These are phyloP conservation scores for Heteromeles arbutifolia DNA, from an alignment of 306 rosid genomes.

Conservation along the genomic window DNA sequence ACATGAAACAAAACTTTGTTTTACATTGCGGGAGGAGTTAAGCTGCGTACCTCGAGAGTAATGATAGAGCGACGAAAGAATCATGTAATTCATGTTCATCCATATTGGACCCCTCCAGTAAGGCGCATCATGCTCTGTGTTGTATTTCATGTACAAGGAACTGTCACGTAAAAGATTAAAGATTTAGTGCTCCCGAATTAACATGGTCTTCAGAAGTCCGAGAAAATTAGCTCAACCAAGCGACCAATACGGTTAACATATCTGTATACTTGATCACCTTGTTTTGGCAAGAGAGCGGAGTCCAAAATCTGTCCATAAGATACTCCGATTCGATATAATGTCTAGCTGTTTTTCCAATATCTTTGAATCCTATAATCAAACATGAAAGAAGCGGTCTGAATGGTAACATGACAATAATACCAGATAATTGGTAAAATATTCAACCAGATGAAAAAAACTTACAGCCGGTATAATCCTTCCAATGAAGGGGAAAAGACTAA, in stretches of 20 bases:
- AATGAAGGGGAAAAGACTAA: slow-evolving; percentile 77
- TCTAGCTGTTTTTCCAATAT: slow-evolving; percentile 86
- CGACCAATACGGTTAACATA: not conserved
- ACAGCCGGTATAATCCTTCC: slow-evolving; percentile 77
- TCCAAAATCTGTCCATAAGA: slow-evolving; percentile 84
- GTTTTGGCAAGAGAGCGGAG: slow-evolving; percentile 91
- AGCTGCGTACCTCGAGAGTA: slow-evolving; percentile 66
- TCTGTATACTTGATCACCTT: slow-evolving; percentile 35
- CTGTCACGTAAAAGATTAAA: slow-evolving; percentile 22
- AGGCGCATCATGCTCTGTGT: slow-evolving; percentile 92
- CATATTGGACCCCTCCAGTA: slow-evolving; percentile 96
- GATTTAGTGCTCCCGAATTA: slow-evolving; percentile 3
- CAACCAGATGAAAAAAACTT: slow-evolving; percentile 27
- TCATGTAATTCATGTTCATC: slow-evolving; percentile 72
- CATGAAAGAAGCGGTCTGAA: not conserved
- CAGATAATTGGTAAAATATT: not conserved
- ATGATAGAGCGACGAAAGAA: slow-evolving; percentile 84
- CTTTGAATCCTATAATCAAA: slow-evolving; percentile 55
- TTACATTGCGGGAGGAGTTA: not conserved
- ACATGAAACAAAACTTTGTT: not conserved
- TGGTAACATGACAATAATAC: not conserved
- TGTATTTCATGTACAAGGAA: slow-evolving; percentile 81
- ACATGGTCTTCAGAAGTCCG: slow-evolving; percentile 12
- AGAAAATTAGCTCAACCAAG: not conserved
- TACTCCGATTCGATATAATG: slow-evolving; percentile 65